Base-by-base conservation (phyloP, 2,329 filamentous ascomycete species). In the Monosporascus cannonballus region DNA sequence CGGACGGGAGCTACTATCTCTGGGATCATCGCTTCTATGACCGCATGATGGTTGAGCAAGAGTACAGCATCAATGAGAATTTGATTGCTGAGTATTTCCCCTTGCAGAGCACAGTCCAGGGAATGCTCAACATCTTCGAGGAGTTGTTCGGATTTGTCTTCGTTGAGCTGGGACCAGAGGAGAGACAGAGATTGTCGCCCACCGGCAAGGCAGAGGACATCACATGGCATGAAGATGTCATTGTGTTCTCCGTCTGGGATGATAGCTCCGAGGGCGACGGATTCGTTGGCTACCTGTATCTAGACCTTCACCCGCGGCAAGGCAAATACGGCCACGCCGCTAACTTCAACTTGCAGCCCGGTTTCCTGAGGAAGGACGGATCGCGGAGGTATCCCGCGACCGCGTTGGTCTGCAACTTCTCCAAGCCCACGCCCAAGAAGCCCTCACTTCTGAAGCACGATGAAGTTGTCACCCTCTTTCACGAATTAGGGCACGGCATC, bases 271-370 rank as follows among this genome's bases (percentile, higher is more conserved):
- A 87, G 60, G 89, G 88, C 17, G 76, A 79, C 48, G 82, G 76
- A 37, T 94, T 94, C 63, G 85, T 89, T 6, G 89, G 89, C 41
- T 94, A 93, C 67, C 77, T 94, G 25, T 93, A 93, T 69, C 80
- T 94, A 15, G 89, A 94, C 69, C 77, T 93, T 20, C 87, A 90
- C 69, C 89, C 89, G 2, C 81, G 89, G 38, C 83, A 84, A 61
- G 89, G 90, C 69, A 94, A 94, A 69, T 93, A 93, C 67, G 85
- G 87, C 17, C 89, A 93, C 64, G 89, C 89, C 6, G 89, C 89
- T 63, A 93, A 93, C 75, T 93, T 94, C 74, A 89, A 85, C 69
- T 70, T 94, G 2, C 84, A 90, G 69, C 87, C 88, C 1, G 87
- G 87, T 24, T 90, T 81, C 70, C 72, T 84, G 52, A 75, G 79